Conservation (phyloP, 257 asterid genomes). For the Mitragyna speciosa region DNA sequence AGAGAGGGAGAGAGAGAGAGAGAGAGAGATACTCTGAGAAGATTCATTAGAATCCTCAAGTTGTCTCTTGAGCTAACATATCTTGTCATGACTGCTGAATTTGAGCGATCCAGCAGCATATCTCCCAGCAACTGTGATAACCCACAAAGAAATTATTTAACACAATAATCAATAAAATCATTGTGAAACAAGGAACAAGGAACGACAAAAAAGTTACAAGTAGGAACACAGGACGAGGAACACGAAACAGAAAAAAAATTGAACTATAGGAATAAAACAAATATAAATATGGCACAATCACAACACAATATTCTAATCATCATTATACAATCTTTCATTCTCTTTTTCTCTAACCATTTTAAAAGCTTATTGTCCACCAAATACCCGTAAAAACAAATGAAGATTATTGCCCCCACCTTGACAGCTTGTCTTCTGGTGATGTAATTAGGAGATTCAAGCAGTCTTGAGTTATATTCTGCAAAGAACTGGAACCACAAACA, state of each 20-base stretch:
- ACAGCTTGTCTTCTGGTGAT: constrained; percentile 90
- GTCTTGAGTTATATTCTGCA: constrained; percentile 78
- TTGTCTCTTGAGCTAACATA: constrained; percentile 82
- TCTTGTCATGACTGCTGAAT: constrained; percentile 77
- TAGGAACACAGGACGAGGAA: neutral
- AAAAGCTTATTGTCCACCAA: neutral
- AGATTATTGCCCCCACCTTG: constrained; percentile 50
- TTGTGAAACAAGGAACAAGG: neutral
- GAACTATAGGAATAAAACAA: neutral
- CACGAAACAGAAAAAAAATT: neutral
- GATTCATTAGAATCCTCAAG: constrained; percentile 94
- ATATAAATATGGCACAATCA: neutral
- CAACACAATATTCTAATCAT: too few relatives aligned
- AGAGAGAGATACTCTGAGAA: constrained; percentile 68
- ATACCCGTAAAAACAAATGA: neutral
- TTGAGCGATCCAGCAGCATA: constrained; percentile 85
- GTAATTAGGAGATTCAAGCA: constrained; percentile 76
- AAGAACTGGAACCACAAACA: constrained; percentile 55
- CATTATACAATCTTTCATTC: neutral
- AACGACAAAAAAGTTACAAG: neutral
- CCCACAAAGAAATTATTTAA: neutral
- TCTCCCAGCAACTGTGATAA: constrained; percentile 75
- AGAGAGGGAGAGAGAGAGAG: neutral
- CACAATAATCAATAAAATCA: neutral
- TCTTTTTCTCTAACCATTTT: neutral